phyloP scores from a whole-genome alignment of 2,329 filamentous ascomycete genomes.

The Pseudovirgaria hyperparasitica region DNA sequence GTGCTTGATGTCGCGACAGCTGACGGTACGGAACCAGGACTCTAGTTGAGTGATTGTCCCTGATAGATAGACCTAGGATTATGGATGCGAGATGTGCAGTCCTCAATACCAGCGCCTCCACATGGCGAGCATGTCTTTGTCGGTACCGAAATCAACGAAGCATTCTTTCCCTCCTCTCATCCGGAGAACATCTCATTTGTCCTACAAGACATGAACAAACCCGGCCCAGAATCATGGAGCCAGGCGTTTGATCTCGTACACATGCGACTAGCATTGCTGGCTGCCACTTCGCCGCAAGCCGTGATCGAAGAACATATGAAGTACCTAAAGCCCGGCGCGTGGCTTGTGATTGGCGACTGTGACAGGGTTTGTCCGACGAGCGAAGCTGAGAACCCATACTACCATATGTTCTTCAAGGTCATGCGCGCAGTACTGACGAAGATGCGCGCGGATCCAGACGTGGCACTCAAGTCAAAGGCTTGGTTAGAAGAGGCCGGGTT shows the following conservation, averaged over 20 bases:
- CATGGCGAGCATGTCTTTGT: conserved; percentile 4
- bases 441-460: conserved; percentile 4
- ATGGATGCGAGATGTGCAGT: conserved; percentile 8
- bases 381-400: conserved; percentile 5
- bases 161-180: conserved; percentile 4
- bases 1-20: conserved; percentile 6
- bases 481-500: conserved; percentile 7
- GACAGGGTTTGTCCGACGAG: conserved; percentile 6
- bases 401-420: conserved; percentile 7
- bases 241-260: conserved; percentile 6
- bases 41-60: too few relatives aligned
- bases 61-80: too few relatives aligned
- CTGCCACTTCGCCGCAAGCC: conserved; percentile 4
- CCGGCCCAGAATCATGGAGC: conserved; percentile 3
- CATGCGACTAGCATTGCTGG: conserved; percentile 7
- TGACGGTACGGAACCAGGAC: too few relatives aligned
- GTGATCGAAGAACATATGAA: conserved; percentile 6
- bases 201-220: conserved; percentile 5
- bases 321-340: conserved; percentile 4
- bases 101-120: conserved; percentile 4
- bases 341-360: conserved; percentile 8
- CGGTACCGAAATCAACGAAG: conserved; percentile 6
- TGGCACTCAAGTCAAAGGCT: conserved; percentile 5
- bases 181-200: conserved; percentile 4
- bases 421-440: conserved; percentile 5